Evolutionary conservation across 805 yeast species (phyloP).

Genomic region (Priceomyces medius): DNA sequence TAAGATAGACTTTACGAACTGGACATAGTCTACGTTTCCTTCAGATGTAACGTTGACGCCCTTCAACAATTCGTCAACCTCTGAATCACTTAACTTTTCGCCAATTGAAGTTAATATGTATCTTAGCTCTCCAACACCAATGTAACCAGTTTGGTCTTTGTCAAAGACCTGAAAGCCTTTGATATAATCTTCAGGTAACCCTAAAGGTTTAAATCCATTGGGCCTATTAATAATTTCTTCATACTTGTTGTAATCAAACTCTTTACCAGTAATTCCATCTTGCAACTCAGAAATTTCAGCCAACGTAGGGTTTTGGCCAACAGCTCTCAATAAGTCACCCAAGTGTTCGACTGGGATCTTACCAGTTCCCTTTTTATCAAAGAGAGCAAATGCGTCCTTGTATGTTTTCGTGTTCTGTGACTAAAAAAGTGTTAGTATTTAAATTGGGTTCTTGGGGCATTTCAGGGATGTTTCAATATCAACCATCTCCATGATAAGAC

Average conservation of each 20-base stretch:
- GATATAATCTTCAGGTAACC: conserved; percentile 87
- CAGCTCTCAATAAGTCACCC: conserved; percentile 93
- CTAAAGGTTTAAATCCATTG: conserved; percentile 82
- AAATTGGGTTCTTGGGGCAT: too few species aligned
- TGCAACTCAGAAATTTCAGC: conserved; percentile 68
- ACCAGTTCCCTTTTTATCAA: conserved; percentile 95
- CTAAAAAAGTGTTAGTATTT: conserved; percentile 15
- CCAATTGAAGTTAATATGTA: conserved; percentile 95
- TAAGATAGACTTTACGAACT: conserved; percentile 88
- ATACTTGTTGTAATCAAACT: conserved; percentile 74
- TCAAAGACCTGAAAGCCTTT: conserved; percentile 95
- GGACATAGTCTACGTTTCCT: conserved; percentile 92
- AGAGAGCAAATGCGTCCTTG: conserved; percentile 94
- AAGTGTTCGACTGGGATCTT: conserved; percentile 77
- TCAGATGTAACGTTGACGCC: conserved; percentile 93
- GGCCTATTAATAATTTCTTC: conserved; percentile 78
- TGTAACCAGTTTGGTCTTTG: conserved; percentile 91
- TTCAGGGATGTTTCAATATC: too few species aligned
- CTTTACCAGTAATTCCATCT: conserved; percentile 44
- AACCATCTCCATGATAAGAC: too few species aligned
- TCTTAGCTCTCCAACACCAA: conserved; percentile 95
- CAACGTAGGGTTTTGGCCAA: conserved; percentile 97
- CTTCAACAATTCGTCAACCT: conserved; percentile 93
- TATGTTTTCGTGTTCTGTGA: conserved; percentile 47
- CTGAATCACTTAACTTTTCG: conserved; percentile 84